Evolutionary conservation across 495 filamentous ascomycete genomes (phyloP).

Genomic region (Penicillium pancosmium): DNA sequence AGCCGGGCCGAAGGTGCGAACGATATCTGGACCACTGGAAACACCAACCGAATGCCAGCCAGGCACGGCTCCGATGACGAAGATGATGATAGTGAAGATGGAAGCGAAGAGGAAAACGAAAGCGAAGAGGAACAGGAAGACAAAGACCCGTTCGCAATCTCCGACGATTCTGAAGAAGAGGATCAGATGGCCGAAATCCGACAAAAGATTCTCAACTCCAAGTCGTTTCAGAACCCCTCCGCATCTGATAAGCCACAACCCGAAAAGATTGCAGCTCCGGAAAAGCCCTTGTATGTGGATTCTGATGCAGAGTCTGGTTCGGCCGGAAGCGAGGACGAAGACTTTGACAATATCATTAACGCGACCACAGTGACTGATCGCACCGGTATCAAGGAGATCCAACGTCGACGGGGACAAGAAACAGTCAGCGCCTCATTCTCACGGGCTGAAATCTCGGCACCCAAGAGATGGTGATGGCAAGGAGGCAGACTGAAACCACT

Average conservation of each 20-base stretch:
- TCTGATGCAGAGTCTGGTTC: conserved; percentile 75
- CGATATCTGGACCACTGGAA: conserved; percentile 84
- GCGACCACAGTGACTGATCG: conserved; percentile 85
- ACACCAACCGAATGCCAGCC: conserved; percentile 68
- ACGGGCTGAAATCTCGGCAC: conserved; percentile 60
- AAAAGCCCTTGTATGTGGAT: conserved; percentile 51
- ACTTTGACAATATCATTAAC: conserved; percentile 89
- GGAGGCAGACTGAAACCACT: neutral
- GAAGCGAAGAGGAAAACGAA: conserved; percentile 52
- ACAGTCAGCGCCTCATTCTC: conserved; percentile 62
- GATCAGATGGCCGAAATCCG: conserved; percentile 93
- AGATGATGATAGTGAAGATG: conserved; percentile 53
- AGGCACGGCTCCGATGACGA: conserved; percentile 51
- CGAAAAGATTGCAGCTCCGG: conserved; percentile 58
- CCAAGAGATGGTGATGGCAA: conserved; percentile 55
- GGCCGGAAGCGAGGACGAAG: conserved; percentile 67
- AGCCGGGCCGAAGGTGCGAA: conserved; percentile 63
- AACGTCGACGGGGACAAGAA: conserved; percentile 48
- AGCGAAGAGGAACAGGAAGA: conserved; percentile 50
- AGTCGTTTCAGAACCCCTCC: conserved; percentile 72
- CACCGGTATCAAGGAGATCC: conserved; percentile 68
- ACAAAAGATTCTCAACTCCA: conserved; percentile 80
- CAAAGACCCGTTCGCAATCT: conserved; percentile 71
- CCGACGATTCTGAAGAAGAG: conserved; percentile 77
- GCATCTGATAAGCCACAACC: conserved; percentile 53